Percentiles rank a stretch among this genome's conserved stretches.
Conservation (phyloP, 2,329 filamentous ascomycete genomes). For the Teratosphaeria nubilosa region DNA sequence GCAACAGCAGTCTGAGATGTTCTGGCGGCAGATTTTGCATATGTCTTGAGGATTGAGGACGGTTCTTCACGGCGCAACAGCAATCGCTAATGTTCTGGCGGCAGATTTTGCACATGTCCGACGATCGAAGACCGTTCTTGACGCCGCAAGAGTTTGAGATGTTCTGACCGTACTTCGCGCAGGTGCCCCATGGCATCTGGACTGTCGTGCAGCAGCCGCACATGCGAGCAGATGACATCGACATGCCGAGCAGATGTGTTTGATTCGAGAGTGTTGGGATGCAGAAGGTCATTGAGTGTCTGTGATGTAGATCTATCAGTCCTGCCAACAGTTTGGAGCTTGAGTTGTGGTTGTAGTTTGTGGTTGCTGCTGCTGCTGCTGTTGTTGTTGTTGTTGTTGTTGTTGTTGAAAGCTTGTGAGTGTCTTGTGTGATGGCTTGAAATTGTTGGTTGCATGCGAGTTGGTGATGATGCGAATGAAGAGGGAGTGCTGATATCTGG, state of each 20-base stretch:
- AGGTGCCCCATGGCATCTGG: neutral
- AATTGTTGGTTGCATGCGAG: neutral
- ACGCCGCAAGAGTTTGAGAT: neutral
- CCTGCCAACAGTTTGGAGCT: neutral
- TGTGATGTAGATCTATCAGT: neutral
- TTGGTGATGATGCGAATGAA: neutral
- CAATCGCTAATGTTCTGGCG: neutral
- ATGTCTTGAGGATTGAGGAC: neutral
- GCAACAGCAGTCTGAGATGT: neutral
- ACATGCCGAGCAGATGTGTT: neutral
- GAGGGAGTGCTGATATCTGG: neutral
- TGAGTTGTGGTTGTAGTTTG: neutral
- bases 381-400: neutral
- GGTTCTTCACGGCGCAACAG: neutral
- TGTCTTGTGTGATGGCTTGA: neutral
- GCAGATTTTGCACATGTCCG: neutral
- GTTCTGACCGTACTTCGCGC: neutral
- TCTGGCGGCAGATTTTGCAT: neutral
- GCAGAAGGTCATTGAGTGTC: neutral
- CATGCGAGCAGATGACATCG: neutral
- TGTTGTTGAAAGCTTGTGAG: neutral
- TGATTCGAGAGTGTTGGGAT: neutral
- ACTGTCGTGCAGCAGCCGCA: neutral
- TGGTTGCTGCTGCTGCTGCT: too few relatives aligned
- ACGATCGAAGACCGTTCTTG: neutral